phyloP scores from a whole-genome alignment of 2,329 filamentous ascomycete species.

The Fusarium solani-melongenae region DNA sequence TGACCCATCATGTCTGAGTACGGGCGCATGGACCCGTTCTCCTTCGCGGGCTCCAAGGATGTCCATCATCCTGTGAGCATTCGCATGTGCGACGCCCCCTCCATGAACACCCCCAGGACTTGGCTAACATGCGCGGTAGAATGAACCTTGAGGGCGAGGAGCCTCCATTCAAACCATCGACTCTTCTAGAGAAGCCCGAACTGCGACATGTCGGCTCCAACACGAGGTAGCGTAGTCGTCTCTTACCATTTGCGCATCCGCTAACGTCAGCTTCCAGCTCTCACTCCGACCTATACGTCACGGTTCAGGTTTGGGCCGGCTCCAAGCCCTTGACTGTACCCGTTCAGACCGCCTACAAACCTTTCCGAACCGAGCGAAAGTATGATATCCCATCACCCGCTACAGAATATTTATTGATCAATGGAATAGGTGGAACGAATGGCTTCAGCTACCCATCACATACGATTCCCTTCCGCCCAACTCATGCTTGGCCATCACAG shows the following conservation, averaged over 20 bases:
- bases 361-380: constrained; percentile 81
- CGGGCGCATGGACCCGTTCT: constrained; percentile 88
- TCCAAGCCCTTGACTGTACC: constrained; percentile 95
- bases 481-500: constrained; percentile 87
- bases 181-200: constrained; percentile 80
- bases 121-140: constrained; percentile 46
- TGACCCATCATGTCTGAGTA: constrained; percentile 52
- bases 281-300: constrained; percentile 91
- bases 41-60: constrained; percentile 90
- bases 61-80: constrained; percentile 78
- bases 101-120: not conserved
- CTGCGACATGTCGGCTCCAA: constrained; percentile 90
- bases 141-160: constrained; percentile 61
- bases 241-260: not conserved
- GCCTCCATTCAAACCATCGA: constrained; percentile 64
- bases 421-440: constrained; percentile 85
- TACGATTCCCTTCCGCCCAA: constrained; percentile 86
- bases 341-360: constrained; percentile 91
- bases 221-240: constrained; percentile 64
- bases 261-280: constrained; percentile 61
- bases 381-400: constrained; percentile 45
- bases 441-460: constrained; percentile 87
- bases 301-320: constrained; percentile 92
- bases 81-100: constrained; percentile 62
- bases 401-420: constrained; percentile 14